Conservation (phyloP, 768 basidiomycete genomes). For the Fistulinella prunicolor region DNA sequence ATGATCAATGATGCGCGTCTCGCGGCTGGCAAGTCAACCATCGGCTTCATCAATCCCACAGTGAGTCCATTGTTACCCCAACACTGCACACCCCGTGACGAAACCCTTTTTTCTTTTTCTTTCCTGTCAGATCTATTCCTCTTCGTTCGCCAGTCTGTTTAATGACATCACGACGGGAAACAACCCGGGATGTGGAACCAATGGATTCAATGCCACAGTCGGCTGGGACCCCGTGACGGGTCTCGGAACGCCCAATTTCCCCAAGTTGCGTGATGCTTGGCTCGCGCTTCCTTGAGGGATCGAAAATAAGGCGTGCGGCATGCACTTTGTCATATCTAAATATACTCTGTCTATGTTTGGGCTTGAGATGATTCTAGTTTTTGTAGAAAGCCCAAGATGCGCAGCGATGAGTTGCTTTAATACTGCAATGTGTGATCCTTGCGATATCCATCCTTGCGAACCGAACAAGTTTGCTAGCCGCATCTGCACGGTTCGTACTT, state of each 20-base stretch:
- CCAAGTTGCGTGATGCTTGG: conserved; percentile 44
- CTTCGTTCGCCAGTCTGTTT: conserved; percentile 13
- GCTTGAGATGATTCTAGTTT: neutral
- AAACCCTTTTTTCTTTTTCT: too few species aligned
- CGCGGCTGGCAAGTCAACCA: conserved; percentile 28
- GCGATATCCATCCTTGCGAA: too few species aligned
- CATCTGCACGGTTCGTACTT: neutral
- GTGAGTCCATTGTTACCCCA: conserved; percentile 34
- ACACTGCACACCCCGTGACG: neutral
- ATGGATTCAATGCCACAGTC: conserved; percentile 21
- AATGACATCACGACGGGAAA: conserved; percentile 20
- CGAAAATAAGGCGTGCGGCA: too few species aligned
- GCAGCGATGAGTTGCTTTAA: too few species aligned
- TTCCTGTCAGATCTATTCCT: conserved; percentile 16
- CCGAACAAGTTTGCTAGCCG: neutral
- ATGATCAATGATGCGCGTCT: conserved; percentile 39
- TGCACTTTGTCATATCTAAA: too few species aligned
- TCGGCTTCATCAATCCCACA: conserved; percentile 45
- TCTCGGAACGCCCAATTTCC: conserved; percentile 45
- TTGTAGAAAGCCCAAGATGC: neutral
- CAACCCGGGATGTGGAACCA: conserved; percentile 30
- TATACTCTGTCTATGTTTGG: too few species aligned
- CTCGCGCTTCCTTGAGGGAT: conserved; percentile 34
- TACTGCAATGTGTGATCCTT: too few species aligned
- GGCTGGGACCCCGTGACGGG: conserved; percentile 37